A percentile compares a stretch with the other conserved stretches of the same genome.
Conservation (phyloP, 768 basidiomycete species). For the Gelatoporia subvermispora region DNA sequence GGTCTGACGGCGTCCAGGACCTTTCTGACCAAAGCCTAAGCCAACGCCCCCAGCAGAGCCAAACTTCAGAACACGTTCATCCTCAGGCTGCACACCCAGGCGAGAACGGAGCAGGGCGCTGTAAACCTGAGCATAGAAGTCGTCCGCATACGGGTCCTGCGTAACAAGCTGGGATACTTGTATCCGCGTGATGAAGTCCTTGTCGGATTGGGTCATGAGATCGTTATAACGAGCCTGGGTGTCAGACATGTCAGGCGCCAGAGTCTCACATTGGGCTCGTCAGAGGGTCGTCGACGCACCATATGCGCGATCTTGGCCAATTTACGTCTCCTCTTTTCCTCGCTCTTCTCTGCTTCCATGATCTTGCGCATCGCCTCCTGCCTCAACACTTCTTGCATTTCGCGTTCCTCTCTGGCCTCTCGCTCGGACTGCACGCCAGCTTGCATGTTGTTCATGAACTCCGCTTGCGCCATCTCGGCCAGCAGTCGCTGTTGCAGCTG, state of each 20-base stretch:
- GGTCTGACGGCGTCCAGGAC: slow-evolving; percentile 65
- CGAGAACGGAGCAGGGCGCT: slow-evolving; percentile 79
- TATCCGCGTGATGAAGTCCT: slow-evolving; percentile 98
- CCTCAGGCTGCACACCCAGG: slow-evolving; percentile 64
- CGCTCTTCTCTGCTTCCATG: slow-evolving; percentile 84
- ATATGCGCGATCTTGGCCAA: slow-evolving; percentile 87
- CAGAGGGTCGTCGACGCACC: slow-evolving; percentile 38
- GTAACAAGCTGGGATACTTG: slow-evolving; percentile 98
- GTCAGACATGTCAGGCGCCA: slow-evolving; percentile 5
- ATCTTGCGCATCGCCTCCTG: slow-evolving; percentile 85
- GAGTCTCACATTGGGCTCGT: not conserved
- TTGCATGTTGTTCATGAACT: slow-evolving; percentile 61
- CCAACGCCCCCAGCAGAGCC: slow-evolving; percentile 81
- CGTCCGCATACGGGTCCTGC: slow-evolving; percentile 94
- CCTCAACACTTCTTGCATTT: slow-evolving; percentile 65
- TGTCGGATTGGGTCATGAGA: slow-evolving; percentile 96
- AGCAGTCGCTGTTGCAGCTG: slow-evolving; percentile 73
- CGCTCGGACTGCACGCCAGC: slow-evolving; percentile 21
- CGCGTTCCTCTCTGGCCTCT: slow-evolving; percentile 33
- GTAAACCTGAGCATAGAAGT: slow-evolving; percentile 98
- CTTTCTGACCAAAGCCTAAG: slow-evolving; percentile 69
- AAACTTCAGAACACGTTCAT: slow-evolving; percentile 82
- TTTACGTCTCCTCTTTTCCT: slow-evolving; percentile 75
- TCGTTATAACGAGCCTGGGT: slow-evolving; percentile 85
- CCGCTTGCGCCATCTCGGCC: slow-evolving; percentile 71